Evolutionary conservation across 2,329 filamentous ascomycete genomes (phyloP), one percentile per base, ranked within the genome.

Genomic region (Epichloe sp.): DNA sequence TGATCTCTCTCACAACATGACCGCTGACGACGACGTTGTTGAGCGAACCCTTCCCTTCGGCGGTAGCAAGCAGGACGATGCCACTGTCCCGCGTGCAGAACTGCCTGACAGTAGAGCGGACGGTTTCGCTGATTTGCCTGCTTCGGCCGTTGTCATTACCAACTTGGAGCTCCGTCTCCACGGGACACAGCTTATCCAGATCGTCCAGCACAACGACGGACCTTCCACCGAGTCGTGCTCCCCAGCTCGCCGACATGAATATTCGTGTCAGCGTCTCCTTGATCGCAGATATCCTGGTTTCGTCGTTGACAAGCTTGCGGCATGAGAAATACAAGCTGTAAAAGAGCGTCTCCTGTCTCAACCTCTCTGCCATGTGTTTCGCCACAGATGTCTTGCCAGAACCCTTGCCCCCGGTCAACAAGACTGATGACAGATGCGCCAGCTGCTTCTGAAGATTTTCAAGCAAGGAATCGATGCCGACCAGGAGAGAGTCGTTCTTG

Each of bases 91-190:
- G 77, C 0, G 80, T 81, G 63, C 90, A 95, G 63, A 91, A 90
- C 62, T 96, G 86, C 51, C 83, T 80, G 0, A 91, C 86, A 56
- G 93, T 82, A 1, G 85, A 81, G 62, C 87, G 86, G 5, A 98
- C 77, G 0, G 88, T 81, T 66, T 98, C 93, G 63, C 90, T 95
- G 52, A 96, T 81, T 60, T 97, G 90, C 36, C 89, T 81, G 64
- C 90, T 97, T 56, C 91, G 80, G 17, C 88, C 88, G 61, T 98
- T 97, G 58, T 97, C 89, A 53, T 89, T 90, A 55, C 88, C 88
- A 4, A 95, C 87, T 66, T 96, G 88, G 12, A 98, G 75, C 65
- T 98, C 93, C 0, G 90, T 96, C 68, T 98, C 94, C 1, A 83
- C 85, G 0, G 93, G 91, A 62, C 91, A 97, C 1, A 98, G 74